Evolutionary conservation across 441 rosid species (phyloP).

Genomic region (Populus tomentosa): DNA sequence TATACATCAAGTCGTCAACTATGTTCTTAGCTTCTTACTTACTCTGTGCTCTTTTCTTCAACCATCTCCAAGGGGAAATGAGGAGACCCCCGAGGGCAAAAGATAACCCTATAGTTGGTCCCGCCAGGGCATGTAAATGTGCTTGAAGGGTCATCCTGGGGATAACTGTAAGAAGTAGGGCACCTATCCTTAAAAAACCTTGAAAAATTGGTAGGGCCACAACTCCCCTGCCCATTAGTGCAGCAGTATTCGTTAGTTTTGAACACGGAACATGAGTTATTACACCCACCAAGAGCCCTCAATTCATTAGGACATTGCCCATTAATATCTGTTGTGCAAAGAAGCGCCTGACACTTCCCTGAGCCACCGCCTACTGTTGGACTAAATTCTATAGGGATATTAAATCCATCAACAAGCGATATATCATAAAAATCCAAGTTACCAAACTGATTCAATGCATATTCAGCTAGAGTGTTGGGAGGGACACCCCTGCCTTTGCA

Average conservation of each 20-base stretch:
- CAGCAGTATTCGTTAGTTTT: constrained; percentile 49
- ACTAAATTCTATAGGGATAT: constrained; percentile 52
- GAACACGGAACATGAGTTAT: constrained; percentile 41
- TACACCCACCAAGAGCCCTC: constrained; percentile 40
- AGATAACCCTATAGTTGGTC: constrained; percentile 42
- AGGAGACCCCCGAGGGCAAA: constrained; percentile 33
- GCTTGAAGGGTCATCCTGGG: constrained; percentile 43
- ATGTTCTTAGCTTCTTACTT: not conserved
- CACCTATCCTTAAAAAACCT: constrained; percentile 46
- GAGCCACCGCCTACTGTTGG: constrained; percentile 6
- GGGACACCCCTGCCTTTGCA: constrained; percentile 45
- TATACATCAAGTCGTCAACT: too few relatives aligned
- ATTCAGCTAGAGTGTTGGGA: constrained; percentile 58
- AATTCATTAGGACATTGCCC: constrained; percentile 38
- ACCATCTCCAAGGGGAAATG: constrained; percentile 5
- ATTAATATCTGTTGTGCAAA: constrained; percentile 35
- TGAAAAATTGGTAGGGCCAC: constrained; percentile 44
- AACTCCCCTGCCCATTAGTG: constrained; percentile 31
- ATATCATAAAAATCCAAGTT: constrained; percentile 46
- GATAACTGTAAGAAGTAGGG: constrained; percentile 51
- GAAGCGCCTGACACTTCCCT: constrained; percentile 20
- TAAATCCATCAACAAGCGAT: constrained; percentile 57
- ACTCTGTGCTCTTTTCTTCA: not conserved
- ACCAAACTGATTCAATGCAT: constrained; percentile 26
- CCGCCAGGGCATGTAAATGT: constrained; percentile 41